phyloP scores from a whole-genome alignment of 2,329 filamentous ascomycete genomes.

The Lizonia empirigonia region DNA sequence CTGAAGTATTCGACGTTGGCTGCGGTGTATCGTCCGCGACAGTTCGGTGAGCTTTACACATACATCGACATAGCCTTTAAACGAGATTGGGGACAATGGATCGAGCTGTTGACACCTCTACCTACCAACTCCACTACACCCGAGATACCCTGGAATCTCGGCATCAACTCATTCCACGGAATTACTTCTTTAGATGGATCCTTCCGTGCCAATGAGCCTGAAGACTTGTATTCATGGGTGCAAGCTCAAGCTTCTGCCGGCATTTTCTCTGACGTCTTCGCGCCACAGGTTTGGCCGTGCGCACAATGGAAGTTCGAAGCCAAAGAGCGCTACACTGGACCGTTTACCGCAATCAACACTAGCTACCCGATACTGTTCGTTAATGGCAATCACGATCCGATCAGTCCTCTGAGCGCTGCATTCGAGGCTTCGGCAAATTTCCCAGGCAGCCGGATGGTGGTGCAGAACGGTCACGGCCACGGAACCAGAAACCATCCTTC shows the following conservation, averaged over 20 bases:
- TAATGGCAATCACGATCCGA: conserved; percentile 22
- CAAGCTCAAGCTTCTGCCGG: conserved; percentile 17
- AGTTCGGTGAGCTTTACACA: not conserved
- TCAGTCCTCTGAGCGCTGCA: conserved; percentile 25
- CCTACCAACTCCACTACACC: conserved; percentile 7
- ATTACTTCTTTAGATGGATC: conserved; percentile 18
- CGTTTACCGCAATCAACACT: conserved; percentile 20
- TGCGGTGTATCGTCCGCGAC: conserved; percentile 5
- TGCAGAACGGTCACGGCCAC: conserved; percentile 25
- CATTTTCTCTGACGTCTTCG: conserved; percentile 18
- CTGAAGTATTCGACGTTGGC: conserved; percentile 13
- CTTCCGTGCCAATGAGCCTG: conserved; percentile 18
- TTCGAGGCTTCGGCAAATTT: conserved; percentile 23
- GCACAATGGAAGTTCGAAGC: conserved; percentile 25
- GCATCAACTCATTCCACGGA: conserved; percentile 18
- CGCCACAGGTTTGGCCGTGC: conserved; percentile 20
- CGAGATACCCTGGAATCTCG: conserved; percentile 17
- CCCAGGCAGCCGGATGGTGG: conserved; percentile 17
- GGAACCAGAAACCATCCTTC: conserved; percentile 11
- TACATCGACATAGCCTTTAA: conserved; percentile 3
- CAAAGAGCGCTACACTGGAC: conserved; percentile 21
- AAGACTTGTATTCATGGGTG: conserved; percentile 19
- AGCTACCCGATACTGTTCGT: conserved; percentile 24
- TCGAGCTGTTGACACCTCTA: not conserved
- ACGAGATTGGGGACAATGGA: conserved; percentile 9